phyloP scores from a whole-genome alignment of 2,329 filamentous ascomycete species.

The Nannizziopsis barbatae region DNA sequence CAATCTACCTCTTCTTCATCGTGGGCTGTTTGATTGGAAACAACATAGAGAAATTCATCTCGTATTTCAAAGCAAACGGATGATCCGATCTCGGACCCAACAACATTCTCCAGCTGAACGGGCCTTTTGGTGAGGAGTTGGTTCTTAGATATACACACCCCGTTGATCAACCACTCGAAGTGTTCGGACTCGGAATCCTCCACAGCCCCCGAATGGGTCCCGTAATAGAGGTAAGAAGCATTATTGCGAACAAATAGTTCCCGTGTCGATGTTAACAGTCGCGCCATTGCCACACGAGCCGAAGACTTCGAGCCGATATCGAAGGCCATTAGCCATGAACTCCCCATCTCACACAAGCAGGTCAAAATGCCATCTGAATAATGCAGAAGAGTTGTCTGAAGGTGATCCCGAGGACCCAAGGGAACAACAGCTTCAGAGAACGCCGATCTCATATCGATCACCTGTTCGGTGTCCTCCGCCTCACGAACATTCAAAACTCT shows the following conservation, averaged over 20 bases:
- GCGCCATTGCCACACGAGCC: constrained; percentile 34
- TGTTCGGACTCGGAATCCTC: constrained; percentile 38
- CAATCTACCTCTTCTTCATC: constrained; percentile 54
- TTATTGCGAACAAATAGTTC: constrained; percentile 60
- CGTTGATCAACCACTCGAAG: constrained; percentile 52
- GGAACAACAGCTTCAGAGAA: constrained; percentile 3
- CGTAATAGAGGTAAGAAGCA: constrained; percentile 51
- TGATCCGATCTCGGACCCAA: constrained; percentile 54
- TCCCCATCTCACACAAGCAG: constrained; percentile 39
- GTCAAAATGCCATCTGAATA: constrained; percentile 48
- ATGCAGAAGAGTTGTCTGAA: constrained; percentile 46
- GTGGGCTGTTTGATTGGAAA: constrained; percentile 55
- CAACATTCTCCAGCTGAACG: constrained; percentile 47
- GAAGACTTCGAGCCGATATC: constrained; percentile 26
- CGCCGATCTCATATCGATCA: constrained; percentile 39
- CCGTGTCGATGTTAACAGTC: constrained; percentile 37
- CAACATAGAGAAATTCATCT: constrained; percentile 53
- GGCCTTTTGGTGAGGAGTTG: constrained; percentile 35
- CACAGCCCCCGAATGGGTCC: constrained; percentile 48
- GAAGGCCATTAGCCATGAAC: constrained; percentile 46
- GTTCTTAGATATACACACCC: constrained; percentile 38
- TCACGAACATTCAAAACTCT: constrained; percentile 49
- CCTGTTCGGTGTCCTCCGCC: constrained; percentile 41
- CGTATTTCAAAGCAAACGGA: constrained; percentile 63
- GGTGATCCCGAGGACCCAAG: constrained; percentile 23